Base-by-base conservation (phyloP, 106 monocot genomes). In the Dendrobium chrysotoxum region DNA sequence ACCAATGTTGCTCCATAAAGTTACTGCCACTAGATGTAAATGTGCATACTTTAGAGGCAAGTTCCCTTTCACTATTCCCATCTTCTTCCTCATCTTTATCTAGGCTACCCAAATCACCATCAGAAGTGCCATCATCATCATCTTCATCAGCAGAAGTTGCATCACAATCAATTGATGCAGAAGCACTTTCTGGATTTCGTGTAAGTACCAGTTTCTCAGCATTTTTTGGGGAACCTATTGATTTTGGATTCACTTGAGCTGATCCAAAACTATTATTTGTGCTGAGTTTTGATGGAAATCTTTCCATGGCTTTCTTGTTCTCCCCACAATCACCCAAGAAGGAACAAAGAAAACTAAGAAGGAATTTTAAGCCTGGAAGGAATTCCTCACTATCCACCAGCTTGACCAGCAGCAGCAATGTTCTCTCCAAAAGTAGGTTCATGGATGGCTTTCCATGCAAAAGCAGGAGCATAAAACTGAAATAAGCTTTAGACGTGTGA, bases 1-100 rank as follows among this genome's bases (percentile, higher is more conserved):
- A 99, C 99, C 99, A 99, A 75, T 99, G 99, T 38, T 99, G 99
- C 75, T 99, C 99, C 95, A 99, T 95, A 76, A 99, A 99, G 80
- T 93, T 99, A 76, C 92, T 99, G 20, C 99, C 99, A 78, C 99
- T 99, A 66, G 99, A 99, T 79, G 99, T 99, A 77, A 95, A 99
- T 81, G 99, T 95, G 89, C 99, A 99, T 57, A 99, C 90, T 87
- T 95, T 91, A 55, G 99, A 91, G 28, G 99, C 99, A 80, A 99
- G 87, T 76, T 85, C 83, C 40, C 82, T 91, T 85, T 99, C 99
- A 86, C 87, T 91, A 71, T 95, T 93, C 75, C 76, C 80, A 50
- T 99, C 95, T 38, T 95, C 98, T 73, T 99, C 99, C 0, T 94
- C 92, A 53, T 94, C 97, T 80, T 95, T 93, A 83, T 93, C 93